Base-by-base conservation (phyloP, 1,284 basidiomycete species). In the Bondarzewia mesenterica region DNA sequence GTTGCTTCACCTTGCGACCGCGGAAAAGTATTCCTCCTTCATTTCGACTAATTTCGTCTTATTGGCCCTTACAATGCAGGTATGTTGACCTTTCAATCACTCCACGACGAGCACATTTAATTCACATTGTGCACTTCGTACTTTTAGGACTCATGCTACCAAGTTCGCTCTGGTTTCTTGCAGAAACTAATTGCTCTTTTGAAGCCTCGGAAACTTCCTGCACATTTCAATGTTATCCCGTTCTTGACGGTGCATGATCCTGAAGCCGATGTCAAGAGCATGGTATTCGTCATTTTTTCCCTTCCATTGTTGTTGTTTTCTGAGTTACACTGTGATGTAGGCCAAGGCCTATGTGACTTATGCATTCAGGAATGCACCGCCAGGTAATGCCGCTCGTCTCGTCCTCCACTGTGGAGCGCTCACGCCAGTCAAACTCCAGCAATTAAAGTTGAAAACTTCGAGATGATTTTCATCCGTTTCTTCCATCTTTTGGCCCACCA, bases 231-330 rank as follows among this genome's bases (percentile, higher is more conserved):
- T 58, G 72, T 91, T 38, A 78, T 96, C 51, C 82, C 89, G 1
- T 94, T 96, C 68, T 66, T 99, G 29, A 85, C 87, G 0, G 88
- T 93, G 0, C 85, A 92, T 54, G 96, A 99, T 66, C 95, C 95
- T 0, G 94, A 97, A 57, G 65, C 68, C 22, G 92, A 95, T 52
- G 76, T 94, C 29, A 81, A 76, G 56, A 66, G 63, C 32, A 73
- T 74, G 63, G 85, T 82, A 42, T 52, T 72, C 52, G 23, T 27
- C 36, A 22, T 23, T n/a, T 48, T 25, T 38, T 5, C 39, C n/a
- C 21, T 20, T 42, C 18, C 14, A 36, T 26, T 26, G 7, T n/a
- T 3, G 16, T 22, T 6, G 23, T 42, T 15, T 4, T 40, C 18
- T 5, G 16, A 35, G 22, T 49, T 41, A 41, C 42, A n/a, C n/a